A percentile compares a stretch with the other conserved stretches of the same genome.
These are phyloP conservation scores for Podospora comata DNA, from an alignment of 495 filamentous ascomycete species.

Conservation along the genomic window DNA sequence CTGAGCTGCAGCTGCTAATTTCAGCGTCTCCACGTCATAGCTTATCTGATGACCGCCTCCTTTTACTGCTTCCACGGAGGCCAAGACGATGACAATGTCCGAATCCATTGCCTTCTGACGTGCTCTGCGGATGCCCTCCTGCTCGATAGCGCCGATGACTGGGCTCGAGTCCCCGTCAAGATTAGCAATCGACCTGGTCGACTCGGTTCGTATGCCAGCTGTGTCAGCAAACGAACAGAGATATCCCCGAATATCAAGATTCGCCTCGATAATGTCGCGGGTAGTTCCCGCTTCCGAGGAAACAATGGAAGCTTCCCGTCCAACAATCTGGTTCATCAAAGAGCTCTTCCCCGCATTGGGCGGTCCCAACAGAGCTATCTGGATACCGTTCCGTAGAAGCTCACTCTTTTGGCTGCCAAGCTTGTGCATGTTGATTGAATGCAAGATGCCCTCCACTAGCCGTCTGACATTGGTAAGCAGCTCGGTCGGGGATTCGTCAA, in stretches of 20 bases:
- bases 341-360: slow-evolving; percentile 97
- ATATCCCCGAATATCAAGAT: slow-evolving; percentile 85
- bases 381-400: slow-evolving; percentile 79
- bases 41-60: slow-evolving; percentile 37
- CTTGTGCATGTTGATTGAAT: slow-evolving; percentile 63
- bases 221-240: slow-evolving; percentile 88
- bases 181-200: slow-evolving; percentile 18
- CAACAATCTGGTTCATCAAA: slow-evolving; percentile 85
- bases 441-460: slow-evolving; percentile 58
- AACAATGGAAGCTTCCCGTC: slow-evolving; percentile 90
- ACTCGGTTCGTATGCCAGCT: slow-evolving; percentile 65
- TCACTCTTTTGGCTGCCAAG: slow-evolving; percentile 79
- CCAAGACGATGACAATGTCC: slow-evolving; percentile 80
- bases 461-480: slow-evolving; percentile 64
- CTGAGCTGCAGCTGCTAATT: slow-evolving; percentile 50
- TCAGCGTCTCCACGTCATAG: slow-evolving; percentile 48
- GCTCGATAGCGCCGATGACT: slow-evolving; percentile 69
- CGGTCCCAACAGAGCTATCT: slow-evolving; percentile 79
- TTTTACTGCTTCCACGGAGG: slow-evolving; percentile 58
- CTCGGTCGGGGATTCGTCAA: slow-evolving; percentile 78
- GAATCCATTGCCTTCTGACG: slow-evolving; percentile 75
- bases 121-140: slow-evolving; percentile 87
- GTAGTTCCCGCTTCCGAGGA: slow-evolving; percentile 90
- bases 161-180: neutral
- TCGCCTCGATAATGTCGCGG: slow-evolving; percentile 88